phyloP scores from a whole-genome alignment of 176 grass and related monocot species.

The Guadua angustifolia region DNA sequence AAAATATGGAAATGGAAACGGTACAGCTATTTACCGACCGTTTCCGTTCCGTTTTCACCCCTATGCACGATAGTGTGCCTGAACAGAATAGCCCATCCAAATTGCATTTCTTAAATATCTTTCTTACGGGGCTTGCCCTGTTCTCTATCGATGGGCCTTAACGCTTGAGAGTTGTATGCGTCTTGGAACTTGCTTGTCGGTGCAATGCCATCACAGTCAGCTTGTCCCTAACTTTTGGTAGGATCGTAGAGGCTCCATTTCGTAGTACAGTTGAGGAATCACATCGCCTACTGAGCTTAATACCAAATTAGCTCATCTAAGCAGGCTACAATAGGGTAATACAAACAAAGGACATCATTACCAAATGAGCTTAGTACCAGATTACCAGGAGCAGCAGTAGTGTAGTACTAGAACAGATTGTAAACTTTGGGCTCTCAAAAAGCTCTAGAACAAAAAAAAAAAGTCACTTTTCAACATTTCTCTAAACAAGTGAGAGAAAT shows the following conservation, averaged over 20 bases:
- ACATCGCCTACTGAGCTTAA: background rate
- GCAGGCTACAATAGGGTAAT: no score
- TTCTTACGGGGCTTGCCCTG: background rate
- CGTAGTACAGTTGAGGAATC: background rate
- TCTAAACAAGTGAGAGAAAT: no score
- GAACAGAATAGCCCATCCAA: background rate
- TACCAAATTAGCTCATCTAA: background rate
- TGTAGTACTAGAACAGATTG: no score
- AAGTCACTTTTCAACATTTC: no score
- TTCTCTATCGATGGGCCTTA: background rate
- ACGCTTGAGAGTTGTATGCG: background rate
- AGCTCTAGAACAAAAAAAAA: no score
- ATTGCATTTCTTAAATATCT: background rate
- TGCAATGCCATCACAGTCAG: background rate
- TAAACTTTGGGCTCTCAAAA: no score
- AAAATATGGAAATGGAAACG: no score
- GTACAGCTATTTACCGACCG: no score
- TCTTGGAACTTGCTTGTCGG: background rate
- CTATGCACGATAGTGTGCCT: background rate
- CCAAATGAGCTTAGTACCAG: background rate
- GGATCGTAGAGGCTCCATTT: background rate
- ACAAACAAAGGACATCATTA: background rate
- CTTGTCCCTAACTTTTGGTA: background rate
- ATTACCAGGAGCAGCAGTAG: no score
- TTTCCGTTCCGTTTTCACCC: no score